Evolutionary conservation across 2,329 filamentous ascomycete genomes (phyloP), one percentile per base, ranked within the genome.

Genomic region (Xylaria sp.): DNA sequence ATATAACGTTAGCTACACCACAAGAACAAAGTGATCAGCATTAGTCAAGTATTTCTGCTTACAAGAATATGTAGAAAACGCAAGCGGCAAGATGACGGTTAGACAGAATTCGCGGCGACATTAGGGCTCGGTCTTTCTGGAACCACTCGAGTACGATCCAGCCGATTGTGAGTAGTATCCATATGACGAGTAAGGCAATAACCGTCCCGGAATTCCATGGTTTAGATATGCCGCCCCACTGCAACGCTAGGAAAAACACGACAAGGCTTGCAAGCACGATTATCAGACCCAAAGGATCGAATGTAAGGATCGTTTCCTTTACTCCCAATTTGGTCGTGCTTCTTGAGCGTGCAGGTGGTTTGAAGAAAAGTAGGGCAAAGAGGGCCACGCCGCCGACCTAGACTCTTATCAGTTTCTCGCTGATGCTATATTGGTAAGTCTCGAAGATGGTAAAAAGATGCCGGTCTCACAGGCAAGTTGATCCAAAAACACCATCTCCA

Each of bases 131-230:
- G 31, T 74, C 72, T n/a, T 66, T 64, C 22, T 65, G 63, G 20
- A 27, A 68, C 6, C 20, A 50, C 51, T 73, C 60, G 20, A 42
- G 59, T 3, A 36, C 71, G 20, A 73, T 65, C 44, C 79, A 77
- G 2, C 44, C 39, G 17, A 69, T 47, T 20, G 73, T 62, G 9
- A 78, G 71, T 5, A 76, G 55, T 17, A 61, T 68, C 47, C 73
- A 77, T 22, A 73, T 68, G 45, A 77, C 74, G 22, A 80, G 70
- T 4, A 78, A 67, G 17, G 69, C 74, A 51, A 80, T 75, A 58
- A 79, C 73, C 22, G 71, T 72, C 7, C 70, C 71, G 29, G 67
- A 68, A n/a, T 62, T 71, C 78, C 79, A 81, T 0, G 75, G 36
- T 36, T 79, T n/a, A 5, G 36, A 11, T 27, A 44, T 17, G 6